phyloP scores from a whole-genome alignment of 768 basidiomycete genomes.

The Gelatoporia subvermispora region DNA sequence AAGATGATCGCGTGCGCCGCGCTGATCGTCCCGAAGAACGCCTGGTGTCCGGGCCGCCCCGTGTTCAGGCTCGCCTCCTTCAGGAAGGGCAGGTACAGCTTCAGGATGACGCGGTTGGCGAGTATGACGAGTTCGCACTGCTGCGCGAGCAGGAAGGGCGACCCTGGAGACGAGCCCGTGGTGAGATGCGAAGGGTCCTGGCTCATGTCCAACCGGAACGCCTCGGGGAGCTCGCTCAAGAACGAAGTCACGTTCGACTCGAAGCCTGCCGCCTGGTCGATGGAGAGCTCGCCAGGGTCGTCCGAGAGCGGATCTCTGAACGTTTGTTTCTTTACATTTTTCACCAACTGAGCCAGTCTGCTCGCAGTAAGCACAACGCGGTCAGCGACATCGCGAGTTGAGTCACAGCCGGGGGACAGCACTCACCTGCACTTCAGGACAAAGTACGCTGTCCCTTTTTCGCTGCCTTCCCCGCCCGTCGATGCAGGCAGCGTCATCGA shows the following conservation, averaged over 20 bases:
- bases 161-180: conserved; percentile 15
- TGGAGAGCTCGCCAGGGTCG: conserved; percentile 34
- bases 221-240: conserved; percentile 45
- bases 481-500: conserved; percentile 39
- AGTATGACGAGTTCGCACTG: conserved; percentile 57
- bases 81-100: conserved; percentile 66
- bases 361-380: not conserved
- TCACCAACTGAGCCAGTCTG: conserved; percentile 62
- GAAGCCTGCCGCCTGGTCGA: conserved; percentile 57
- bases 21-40: conserved; percentile 51
- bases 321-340: conserved; percentile 51
- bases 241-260: conserved; percentile 55
- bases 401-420: not conserved
- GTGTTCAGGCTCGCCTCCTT: conserved; percentile 20
- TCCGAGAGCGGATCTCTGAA: conserved; percentile 31
- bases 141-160: conserved; percentile 42
- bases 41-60: conserved; percentile 47
- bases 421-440: conserved; percentile 59
- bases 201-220: conserved; percentile 41
- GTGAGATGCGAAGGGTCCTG: conserved; percentile 22
- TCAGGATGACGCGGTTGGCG: conserved; percentile 56
- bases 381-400: not conserved
- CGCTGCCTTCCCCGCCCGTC: conserved; percentile 18
- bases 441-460: conserved; percentile 42
- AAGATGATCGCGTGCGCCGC: conserved; percentile 64